Evolutionary conservation across 257 asterid genomes (phyloP), one percentile per base, ranked within the genome.

Genomic region (Nicotiana otophora): DNA sequence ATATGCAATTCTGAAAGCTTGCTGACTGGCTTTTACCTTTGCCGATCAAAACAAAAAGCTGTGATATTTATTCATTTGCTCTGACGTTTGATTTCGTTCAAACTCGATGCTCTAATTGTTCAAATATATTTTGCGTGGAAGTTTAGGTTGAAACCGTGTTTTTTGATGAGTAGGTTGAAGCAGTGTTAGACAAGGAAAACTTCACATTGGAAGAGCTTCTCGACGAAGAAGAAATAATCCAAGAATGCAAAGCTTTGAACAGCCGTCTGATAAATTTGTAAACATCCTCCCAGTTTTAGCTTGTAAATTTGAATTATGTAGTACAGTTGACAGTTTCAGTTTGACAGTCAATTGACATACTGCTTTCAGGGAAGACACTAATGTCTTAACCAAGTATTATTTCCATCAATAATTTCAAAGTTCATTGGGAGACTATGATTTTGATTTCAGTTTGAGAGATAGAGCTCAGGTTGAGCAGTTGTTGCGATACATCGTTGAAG

Each of bases 211-310:
- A 96, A 84, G 99, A 96, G 89, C 99, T 96, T 86, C 88, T 96
- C 91, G 99, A 96, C 80, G 99, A 93, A 87, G 99, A 96, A 89
- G 99, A 96, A 91, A 92, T 93, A 84, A 94, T 96, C 84, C 99
- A 96, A 93, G 99, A 96, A 86, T 96, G 99, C 98, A 96, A 96
- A 89, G 97, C 97, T 81, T 87, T 96, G 81, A 96, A 96, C 90
- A 90, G 97, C 76, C 98, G 99, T 82, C 97, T 96, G 58, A 93
- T 96, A 86, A 96, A 96, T 87, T 96, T 94, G 99, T 96, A 96
- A 83, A 28, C 67, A 42, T n/a, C 67, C 30, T 81, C 64, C 7
- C 42, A 65, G 57, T 60, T 31, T 65, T 66, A 30, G 57, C 61
- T 79, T 74, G 14, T 60, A 34, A 7, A 57, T 64, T 26, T 28